phyloP scores from a whole-genome alignment of 176 grass and related monocot genomes.

The Raddia guianensis region DNA sequence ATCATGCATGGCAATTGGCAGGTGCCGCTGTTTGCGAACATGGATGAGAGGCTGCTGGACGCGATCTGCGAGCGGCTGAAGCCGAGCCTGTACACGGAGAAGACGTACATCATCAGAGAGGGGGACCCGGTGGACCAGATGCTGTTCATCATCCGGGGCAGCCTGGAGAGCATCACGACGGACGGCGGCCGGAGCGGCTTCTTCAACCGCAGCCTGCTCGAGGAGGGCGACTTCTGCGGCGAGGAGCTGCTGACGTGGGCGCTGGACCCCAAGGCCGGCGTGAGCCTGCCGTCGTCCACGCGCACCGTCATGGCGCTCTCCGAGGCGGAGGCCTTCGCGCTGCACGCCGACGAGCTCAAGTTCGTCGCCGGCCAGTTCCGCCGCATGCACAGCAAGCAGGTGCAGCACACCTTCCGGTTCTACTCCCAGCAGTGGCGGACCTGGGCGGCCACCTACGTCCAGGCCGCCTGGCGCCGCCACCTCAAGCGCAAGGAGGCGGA shows the following conservation, averaged over 20 bases:
- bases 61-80: conserved; percentile 82
- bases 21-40: conserved; percentile 75
- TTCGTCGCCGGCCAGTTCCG: conserved; percentile 74
- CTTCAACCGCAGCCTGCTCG: conserved; percentile 60
- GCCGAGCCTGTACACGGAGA: conserved; percentile 63
- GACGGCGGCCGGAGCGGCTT: conserved; percentile 68
- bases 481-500: conserved; percentile 59
- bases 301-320: conserved; percentile 72
- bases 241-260: conserved; percentile 80
- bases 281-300: conserved; percentile 61
- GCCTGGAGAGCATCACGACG: conserved; percentile 68
- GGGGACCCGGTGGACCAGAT: conserved; percentile 78
- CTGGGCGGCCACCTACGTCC: conserved; percentile 68
- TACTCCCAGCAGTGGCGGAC: conserved; percentile 85
- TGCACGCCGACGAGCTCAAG: conserved; percentile 67
- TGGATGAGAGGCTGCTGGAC: conserved; percentile 80
- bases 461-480: conserved; percentile 60
- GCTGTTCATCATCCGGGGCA: conserved; percentile 72
- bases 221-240: conserved; percentile 69
- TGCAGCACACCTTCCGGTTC: conserved; percentile 80
- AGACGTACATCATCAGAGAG: conserved; percentile 60
- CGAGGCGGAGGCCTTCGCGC: conserved; percentile 68
- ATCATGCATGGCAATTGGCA: background rate
- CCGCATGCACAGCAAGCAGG: conserved; percentile 67
- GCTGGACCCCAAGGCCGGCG: conserved; percentile 65